Evolutionary conservation across 345 rosid species (phyloP), one percentile per base, ranked within the genome.

Genomic region (Erodium maritimum): DNA sequence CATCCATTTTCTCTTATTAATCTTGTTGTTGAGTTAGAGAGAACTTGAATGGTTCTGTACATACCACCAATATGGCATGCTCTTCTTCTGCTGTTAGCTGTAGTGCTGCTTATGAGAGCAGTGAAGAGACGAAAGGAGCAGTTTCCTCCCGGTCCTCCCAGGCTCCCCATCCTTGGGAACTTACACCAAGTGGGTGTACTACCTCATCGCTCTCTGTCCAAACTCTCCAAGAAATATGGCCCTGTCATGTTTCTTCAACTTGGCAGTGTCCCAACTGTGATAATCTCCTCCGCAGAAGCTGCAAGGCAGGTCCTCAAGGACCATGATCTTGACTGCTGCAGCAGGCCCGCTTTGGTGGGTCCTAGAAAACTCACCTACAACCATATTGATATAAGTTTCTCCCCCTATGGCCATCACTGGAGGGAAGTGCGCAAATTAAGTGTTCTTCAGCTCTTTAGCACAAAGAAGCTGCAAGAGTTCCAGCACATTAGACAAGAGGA

Each of bases 401-500:
- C 65, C 6, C 78, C 75, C 6, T 73, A 70, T 21, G 68, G 73
- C 54, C 64, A 70, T 2, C 61, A 70, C 20, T 68, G 71, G 76
- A 77, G 42, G 11, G 69, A 65, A 34, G 21, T 62, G 18, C 42
- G 74, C 0, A 77, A 73, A 53, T 23, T 70, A 34, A n/a, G 53
- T 56, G 55, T 66, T 18, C 7, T 51, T 1, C 63, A 74, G 20
- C 63, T 74, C 16, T 60, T 74, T 20, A 63, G 34, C 67, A 0
- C 21, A 16, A 74, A 67, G 20, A 70, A 61, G 48, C 57, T 60
- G 18, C 63, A 63, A 1, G 67, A 62, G 10, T 70, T 64, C 3
- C 24, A 51, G 57, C 34, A 17, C 20, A 53, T 67, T 1, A 67
- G 70, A 50, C 72, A 74, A 51, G 67, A 67, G 21, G 79, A 70